Percentiles rank a stretch among this genome's conserved stretches.
Evolutionary conservation across 2,329 filamentous ascomycete species (phyloP).

Genomic region (Pseudofabraea citricarpa): DNA sequence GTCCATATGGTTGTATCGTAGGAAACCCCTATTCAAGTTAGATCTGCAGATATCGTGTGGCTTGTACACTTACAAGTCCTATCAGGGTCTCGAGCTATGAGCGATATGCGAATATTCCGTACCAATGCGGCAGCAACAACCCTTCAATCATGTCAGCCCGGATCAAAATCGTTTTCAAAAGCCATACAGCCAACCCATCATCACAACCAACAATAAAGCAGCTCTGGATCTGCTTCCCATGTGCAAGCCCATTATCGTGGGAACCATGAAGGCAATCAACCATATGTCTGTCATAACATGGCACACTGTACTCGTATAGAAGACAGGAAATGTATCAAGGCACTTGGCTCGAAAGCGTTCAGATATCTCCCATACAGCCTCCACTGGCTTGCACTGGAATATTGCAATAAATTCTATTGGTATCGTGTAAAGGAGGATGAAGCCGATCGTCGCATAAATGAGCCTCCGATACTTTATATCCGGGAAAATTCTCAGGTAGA

Average conservation of each 20-base stretch:
- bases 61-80: neutral
- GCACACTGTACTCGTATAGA: neutral
- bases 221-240: neutral
- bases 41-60: neutral
- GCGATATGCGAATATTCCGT: neutral
- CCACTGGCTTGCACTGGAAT: constrained; percentile 42
- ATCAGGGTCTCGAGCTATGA: neutral
- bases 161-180: neutral
- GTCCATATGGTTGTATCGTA: constrained; percentile 1
- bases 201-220: neutral
- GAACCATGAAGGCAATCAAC: neutral
- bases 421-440: neutral
- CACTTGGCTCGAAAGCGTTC: neutral
- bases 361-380: constrained; percentile 46
- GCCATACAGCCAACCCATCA: neutral
- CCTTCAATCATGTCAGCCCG: neutral
- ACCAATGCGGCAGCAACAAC: neutral
- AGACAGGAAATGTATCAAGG: neutral
- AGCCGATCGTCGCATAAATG: neutral
- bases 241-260: neutral
- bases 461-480: neutral
- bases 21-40: neutral
- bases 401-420: neutral
- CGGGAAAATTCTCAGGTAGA: constrained; percentile 2
- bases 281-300: neutral